These are phyloP conservation scores for Entrophospora sp. DNA, from an alignment of 192 early-diverging fungal species.

Conservation along the genomic window DNA sequence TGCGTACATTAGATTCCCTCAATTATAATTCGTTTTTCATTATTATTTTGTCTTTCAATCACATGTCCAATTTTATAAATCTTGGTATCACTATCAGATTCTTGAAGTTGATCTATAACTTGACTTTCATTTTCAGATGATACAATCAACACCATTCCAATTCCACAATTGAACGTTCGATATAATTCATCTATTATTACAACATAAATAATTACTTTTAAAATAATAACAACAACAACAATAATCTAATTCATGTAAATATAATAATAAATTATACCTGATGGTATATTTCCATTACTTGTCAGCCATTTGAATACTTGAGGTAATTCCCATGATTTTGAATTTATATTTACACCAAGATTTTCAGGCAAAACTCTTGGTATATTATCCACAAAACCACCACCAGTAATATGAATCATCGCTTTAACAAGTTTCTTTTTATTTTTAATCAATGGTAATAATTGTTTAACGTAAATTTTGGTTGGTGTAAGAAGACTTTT, in stretches of 20 bases:
- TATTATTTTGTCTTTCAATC: constrained; percentile 34
- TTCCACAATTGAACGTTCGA: constrained; percentile 98
- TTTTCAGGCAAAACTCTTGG: constrained; percentile 85
- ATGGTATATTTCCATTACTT: constrained; percentile 66
- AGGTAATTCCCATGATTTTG: constrained; percentile 69
- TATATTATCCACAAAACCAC: constrained; percentile 97
- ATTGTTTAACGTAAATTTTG: constrained; percentile 88
- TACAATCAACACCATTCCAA: constrained; percentile 95
- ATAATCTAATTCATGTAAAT: not conserved
- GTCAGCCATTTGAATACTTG: constrained; percentile 96
- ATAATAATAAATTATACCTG: constrained; percentile 25
- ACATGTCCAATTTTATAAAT: constrained; percentile 69
- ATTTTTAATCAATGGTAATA: constrained; percentile 71
- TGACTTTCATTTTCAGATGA: constrained; percentile 49
- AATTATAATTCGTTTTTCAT: constrained; percentile 45
- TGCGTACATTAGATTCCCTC: constrained; percentile 11
- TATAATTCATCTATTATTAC: constrained; percentile 72
- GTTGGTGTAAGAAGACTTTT: constrained; percentile 87
- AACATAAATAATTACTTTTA: not conserved
- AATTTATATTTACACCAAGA: constrained; percentile 78
- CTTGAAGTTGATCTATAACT: constrained; percentile 48
- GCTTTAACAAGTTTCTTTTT: constrained; percentile 75
- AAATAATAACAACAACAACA: not conserved
- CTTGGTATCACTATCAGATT: constrained; percentile 39
- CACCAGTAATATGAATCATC: constrained; percentile 98